Base-by-base conservation (phyloP, 202 grass and related monocot species). In the Panicum virgatum region DNA sequence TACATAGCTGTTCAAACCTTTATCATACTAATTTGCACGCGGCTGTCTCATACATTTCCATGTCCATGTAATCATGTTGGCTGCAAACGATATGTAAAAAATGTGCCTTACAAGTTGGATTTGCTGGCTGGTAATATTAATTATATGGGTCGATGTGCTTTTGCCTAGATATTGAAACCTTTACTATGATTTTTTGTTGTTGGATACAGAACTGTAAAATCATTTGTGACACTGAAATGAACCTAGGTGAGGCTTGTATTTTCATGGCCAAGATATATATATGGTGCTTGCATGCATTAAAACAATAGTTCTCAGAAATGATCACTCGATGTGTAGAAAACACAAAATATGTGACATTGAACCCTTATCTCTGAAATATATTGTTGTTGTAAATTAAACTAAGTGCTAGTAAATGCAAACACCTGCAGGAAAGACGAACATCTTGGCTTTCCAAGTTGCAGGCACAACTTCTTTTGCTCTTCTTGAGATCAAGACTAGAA, bases 401-500 rank as follows among this genome's bases (percentile, higher is more conserved):
- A 43, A 86, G 53, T 40, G 27, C 15, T 73, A 12, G 44, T 69
- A 61, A 50, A 82, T 86, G 37, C 44, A 62, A 86, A 78, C 58
- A 82, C 11, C 7, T 54, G 74, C 86, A 96, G 96, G 89, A 93
- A 83, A 75, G 91, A 71, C 64, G 23, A 9, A 61, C 76, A 57
- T 92, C 92, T 57, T 90, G 80, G 80, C 69, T 98, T 89, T 92
- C 90, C 64, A 79, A 81, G 66, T 87, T 96, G 65, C 85, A 86
- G 69, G 89, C 90, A 52, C 42, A 69, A 27, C 73, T 98, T 52
- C 78, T 96, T 75, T 86, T 98, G 83, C 78, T 96, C 47, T 98
- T 83, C 78, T 93, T 98, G 72, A 95, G 96, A 73, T 85, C 80
- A 85, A 93, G 87, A 59, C 89, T 75, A 88, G 86, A 81, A 82